Evolutionary conservation across 352 stramenopile species (phyloP).

Genomic region (Pythium sp.): DNA sequence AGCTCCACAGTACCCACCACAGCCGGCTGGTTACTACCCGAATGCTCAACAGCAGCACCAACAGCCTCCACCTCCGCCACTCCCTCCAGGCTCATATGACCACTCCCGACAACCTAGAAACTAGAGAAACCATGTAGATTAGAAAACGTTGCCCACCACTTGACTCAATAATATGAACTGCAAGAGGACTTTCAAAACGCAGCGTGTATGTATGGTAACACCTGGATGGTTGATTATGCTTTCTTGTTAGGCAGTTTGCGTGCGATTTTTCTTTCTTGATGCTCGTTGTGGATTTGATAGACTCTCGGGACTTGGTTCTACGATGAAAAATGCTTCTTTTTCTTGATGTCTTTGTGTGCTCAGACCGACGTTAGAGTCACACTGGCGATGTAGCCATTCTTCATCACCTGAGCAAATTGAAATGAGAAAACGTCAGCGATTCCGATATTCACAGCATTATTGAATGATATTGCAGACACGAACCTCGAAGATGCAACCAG

Average conservation of each 20-base stretch:
- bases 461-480: background rate
- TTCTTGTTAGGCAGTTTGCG: constrained; percentile 4
- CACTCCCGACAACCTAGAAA: constrained; percentile 19
- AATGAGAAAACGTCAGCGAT: background rate
- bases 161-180: constrained; percentile 1
- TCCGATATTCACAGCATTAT: background rate
- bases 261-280: background rate
- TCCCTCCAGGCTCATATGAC: constrained; percentile 36
- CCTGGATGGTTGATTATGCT: background rate
- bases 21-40: constrained; percentile 6
- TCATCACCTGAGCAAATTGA: constrained; percentile 41
- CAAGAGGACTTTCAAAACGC: background rate
- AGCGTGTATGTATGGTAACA: background rate
- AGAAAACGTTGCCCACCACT: background rate
- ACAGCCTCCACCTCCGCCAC: constrained; percentile 25
- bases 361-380: constrained; percentile 48
- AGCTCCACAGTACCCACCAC: constrained; percentile 20
- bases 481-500: constrained; percentile 74
- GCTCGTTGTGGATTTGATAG: background rate
- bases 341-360: background rate
- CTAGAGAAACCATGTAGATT: constrained; percentile 20
- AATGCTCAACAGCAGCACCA: constrained; percentile 22
- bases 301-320: background rate
- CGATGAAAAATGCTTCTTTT: background rate
- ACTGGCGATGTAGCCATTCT: constrained; percentile 73